phyloP scores from a whole-genome alignment of 23 red algal genomes.

The Chondrus crispus region DNA sequence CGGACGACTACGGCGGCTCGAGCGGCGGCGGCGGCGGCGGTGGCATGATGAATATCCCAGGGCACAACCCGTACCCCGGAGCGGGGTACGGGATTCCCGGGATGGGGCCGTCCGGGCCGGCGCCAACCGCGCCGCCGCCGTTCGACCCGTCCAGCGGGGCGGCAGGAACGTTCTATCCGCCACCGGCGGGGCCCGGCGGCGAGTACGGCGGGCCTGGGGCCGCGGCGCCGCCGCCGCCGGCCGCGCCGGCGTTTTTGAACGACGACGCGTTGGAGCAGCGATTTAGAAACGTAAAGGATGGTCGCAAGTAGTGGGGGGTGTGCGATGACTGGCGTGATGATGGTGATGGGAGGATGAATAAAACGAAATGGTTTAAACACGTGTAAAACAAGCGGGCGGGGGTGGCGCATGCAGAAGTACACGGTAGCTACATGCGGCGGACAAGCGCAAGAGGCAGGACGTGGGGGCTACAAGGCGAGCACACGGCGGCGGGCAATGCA shows the following conservation, averaged over 20 bases:
- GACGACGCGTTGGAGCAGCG: slow-evolving; percentile 38
- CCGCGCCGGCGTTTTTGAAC: neutral
- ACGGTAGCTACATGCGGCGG: no score
- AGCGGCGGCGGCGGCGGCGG: no score
- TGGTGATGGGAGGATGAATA: no score
- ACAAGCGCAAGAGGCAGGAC: no score
- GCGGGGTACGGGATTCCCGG: neutral
- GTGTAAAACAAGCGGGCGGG: no score
- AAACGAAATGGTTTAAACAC: no score
- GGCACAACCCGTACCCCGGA: slow-evolving; percentile 8
- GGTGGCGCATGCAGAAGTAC: no score
- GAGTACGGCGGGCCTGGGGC: neutral
- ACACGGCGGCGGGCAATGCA: no score
- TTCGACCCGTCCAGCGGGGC: slow-evolving; percentile 37
- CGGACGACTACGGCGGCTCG: neutral
- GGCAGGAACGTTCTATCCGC: slow-evolving; percentile 21
- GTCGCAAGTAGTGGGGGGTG: neutral
- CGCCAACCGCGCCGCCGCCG: neutral
- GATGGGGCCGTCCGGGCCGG: neutral
- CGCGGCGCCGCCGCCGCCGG: neutral
- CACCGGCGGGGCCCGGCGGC: neutral
- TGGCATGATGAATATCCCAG: slow-evolving; percentile 22
- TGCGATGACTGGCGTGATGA: no score
- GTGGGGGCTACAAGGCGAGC: no score
- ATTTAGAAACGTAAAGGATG: slow-evolving; percentile 12